A percentile compares a stretch with the other conserved stretches of the same genome.
Conservation (phyloP, 768 basidiomycete genomes). For the Collybiopsis luxurians region DNA sequence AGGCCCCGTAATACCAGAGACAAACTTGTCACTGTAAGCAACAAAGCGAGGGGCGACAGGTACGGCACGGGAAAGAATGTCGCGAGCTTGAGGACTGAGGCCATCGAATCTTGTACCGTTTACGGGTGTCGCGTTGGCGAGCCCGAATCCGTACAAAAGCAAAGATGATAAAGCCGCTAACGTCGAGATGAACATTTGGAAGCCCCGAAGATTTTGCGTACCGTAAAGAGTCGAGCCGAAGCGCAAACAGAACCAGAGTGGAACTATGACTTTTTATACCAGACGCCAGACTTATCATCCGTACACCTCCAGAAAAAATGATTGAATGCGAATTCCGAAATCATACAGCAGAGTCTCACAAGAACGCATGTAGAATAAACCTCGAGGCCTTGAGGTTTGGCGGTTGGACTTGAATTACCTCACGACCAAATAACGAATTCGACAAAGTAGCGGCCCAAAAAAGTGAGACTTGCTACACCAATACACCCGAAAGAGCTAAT, state of each 20-base stretch:
- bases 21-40: slow-evolving; percentile 34
- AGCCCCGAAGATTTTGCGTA: slow-evolving; percentile 10
- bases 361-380: neutral
- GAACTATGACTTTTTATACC: neutral
- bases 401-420: neutral
- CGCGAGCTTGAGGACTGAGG: slow-evolving; percentile 27
- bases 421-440: slow-evolving; percentile 2
- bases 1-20: slow-evolving; percentile 35
- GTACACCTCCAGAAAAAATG: neutral
- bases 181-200: slow-evolving; percentile 9
- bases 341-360: neutral
- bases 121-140: slow-evolving; percentile 14
- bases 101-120: slow-evolving; percentile 20
- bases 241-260: neutral
- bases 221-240: slow-evolving; percentile 1
- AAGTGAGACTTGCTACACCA: no score
- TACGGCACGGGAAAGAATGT: slow-evolving; percentile 33
- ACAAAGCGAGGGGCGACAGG: slow-evolving; percentile 22
- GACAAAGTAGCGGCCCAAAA: no score
- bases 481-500: neutral
- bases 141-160: slow-evolving; percentile 15
- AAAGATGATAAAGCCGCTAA: slow-evolving; percentile 15
- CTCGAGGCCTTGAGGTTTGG: neutral
- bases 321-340: neutral
- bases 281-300: no score